These are phyloP conservation scores for Thalassiosira delicatula DNA, from an alignment of 352 stramenopile species.

Conservation along the genomic window DNA sequence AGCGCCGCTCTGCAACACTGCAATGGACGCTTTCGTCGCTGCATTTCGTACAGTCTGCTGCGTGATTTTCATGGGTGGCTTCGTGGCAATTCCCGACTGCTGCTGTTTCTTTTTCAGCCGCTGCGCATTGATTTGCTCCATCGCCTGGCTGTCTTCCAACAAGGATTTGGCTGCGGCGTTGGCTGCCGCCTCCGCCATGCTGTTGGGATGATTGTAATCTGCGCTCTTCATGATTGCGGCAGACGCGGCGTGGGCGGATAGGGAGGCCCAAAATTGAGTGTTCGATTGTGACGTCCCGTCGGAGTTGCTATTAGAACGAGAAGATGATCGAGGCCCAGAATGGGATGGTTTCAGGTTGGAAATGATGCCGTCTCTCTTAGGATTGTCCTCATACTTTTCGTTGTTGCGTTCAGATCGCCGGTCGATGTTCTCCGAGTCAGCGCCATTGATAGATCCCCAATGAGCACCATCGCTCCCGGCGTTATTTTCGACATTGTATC, in stretches of 20 bases:
- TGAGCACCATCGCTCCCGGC: too few species aligned
- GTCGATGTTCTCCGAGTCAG: too few species aligned
- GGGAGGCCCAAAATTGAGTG: slow-evolving; percentile 26
- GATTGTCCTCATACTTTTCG: too few species aligned
- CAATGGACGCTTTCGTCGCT: slow-evolving; percentile 17
- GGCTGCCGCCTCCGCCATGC: background rate
- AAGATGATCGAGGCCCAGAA: too few species aligned
- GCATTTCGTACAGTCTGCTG: slow-evolving; percentile 24
- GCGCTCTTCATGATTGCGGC: slow-evolving; percentile 8
- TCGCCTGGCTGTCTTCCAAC: slow-evolving; percentile 17
- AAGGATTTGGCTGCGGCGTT: slow-evolving; percentile 5
- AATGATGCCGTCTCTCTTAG: background rate
- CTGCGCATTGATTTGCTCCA: slow-evolving; percentile 10
- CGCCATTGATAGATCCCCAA: background rate
- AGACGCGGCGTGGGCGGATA: slow-evolving; percentile 28
- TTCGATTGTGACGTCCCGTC: background rate
- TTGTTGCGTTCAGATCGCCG: too few species aligned
- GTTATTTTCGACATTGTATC: background rate
- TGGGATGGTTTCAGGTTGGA: background rate
- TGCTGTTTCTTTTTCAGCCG: slow-evolving; percentile 5
- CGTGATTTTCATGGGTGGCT: slow-evolving; percentile 17
- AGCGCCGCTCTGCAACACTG: slow-evolving; percentile 9
- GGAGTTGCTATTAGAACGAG: background rate
- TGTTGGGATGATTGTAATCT: background rate
- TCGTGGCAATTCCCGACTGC: background rate